Percentiles rank a stretch among this genome's conserved stretches.
Evolutionary conservation across 345 rosid species (phyloP).

Genomic region (Eucalyptus sp.): DNA sequence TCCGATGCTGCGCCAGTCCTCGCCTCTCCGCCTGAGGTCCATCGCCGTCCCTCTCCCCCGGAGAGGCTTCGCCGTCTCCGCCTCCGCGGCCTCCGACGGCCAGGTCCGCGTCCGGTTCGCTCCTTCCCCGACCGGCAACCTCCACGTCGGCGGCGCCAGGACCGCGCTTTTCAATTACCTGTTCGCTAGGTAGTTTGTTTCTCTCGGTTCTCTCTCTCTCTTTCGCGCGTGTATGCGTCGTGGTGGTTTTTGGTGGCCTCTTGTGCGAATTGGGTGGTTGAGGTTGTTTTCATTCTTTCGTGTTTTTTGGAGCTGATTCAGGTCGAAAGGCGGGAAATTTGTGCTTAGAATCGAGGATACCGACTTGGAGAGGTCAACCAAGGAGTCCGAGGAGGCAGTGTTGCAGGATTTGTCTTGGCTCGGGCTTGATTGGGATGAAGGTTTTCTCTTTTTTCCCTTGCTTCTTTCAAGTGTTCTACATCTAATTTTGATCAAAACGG

Average conservation of each 20-base stretch:
- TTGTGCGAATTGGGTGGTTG: not conserved
- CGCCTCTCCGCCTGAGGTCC: not conserved
- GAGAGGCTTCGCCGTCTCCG: constrained; percentile 2
- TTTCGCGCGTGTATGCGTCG: too few species aligned
- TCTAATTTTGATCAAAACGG: rapidly evolving
- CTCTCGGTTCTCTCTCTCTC: too few species aligned
- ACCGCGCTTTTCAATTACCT: constrained; percentile 95
- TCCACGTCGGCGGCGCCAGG: constrained; percentile 96
- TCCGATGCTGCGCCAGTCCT: constrained; percentile 2
- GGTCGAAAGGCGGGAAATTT: constrained; percentile 91
- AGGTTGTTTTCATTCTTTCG: not conserved
- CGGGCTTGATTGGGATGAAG: constrained; percentile 95
- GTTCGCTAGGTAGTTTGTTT: constrained; percentile 50
- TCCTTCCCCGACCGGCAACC: constrained; percentile 95
- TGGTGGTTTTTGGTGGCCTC: not conserved
- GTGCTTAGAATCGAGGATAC: constrained; percentile 91
- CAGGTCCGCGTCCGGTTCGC: constrained; percentile 87
- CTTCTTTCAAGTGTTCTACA: not conserved
- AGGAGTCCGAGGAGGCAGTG: constrained; percentile 87
- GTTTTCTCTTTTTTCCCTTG: constrained; percentile 1
- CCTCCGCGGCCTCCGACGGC: constrained; percentile 7
- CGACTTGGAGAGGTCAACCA: constrained; percentile 86
- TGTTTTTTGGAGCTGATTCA: not conserved
- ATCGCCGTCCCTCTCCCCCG: not conserved
- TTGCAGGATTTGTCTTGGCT: constrained; percentile 87